Conservation (phyloP, 768 basidiomycete species). For the Panaeolus papilionaceus region DNA sequence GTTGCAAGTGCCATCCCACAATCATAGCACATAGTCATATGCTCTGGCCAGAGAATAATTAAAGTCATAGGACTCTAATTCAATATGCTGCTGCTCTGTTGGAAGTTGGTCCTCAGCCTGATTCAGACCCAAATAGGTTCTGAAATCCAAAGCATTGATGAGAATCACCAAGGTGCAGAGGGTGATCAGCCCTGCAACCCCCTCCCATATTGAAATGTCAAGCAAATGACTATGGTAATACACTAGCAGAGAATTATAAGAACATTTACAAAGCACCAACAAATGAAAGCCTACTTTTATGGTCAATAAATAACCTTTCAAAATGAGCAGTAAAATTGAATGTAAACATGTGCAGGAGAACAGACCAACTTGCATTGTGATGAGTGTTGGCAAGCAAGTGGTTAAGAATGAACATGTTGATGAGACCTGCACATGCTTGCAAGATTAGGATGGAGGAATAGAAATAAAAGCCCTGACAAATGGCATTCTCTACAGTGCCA, state of each 20-base stretch:
- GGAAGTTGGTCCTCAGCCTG: not conserved
- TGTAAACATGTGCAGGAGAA: constrained; percentile 24
- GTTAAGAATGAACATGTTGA: too few relatives aligned
- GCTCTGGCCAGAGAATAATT: not conserved
- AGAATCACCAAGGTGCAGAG: constrained; percentile 14
- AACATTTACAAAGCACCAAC: not conserved
- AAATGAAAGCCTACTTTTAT: not conserved
- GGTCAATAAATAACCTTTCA: not conserved
- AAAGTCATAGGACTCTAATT: not conserved
- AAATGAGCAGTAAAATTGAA: constrained; percentile 20
- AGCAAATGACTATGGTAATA: not conserved
- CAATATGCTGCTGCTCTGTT: not conserved
- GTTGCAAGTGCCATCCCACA: not conserved
- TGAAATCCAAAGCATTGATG: constrained; percentile 9
- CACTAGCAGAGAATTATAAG: not conserved
- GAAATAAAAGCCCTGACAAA: constrained; percentile 32
- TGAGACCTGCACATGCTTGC: constrained; percentile 13
- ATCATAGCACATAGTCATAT: not conserved
- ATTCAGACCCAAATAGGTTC: not conserved
- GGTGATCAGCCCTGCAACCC: not conserved
- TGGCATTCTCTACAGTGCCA: constrained; percentile 20
- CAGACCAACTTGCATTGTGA: too few relatives aligned
- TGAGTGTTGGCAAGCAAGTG: too few relatives aligned
- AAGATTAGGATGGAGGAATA: constrained; percentile 24
- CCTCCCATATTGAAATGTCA: not conserved